A percentile compares a stretch with the other conserved stretches of the same genome.
Evolutionary conservation across 495 filamentous ascomycete species (phyloP).

Genomic region (Penicillium maclennaniae): DNA sequence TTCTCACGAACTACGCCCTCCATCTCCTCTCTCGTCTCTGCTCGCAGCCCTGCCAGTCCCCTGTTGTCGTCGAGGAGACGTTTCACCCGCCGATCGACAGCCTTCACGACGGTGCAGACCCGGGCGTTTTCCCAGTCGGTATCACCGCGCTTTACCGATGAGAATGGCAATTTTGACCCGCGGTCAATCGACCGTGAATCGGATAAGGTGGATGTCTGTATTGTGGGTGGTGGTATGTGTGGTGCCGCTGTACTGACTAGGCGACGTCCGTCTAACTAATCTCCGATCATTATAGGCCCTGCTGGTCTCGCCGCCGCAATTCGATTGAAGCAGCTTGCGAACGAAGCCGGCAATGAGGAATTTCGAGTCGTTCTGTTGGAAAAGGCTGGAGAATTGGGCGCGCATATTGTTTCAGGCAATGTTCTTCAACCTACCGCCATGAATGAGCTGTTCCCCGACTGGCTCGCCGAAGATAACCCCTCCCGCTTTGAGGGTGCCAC

Average conservation of each 20-base stretch:
- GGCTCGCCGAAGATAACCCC: conserved; percentile 82
- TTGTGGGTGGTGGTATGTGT: conserved; percentile 78
- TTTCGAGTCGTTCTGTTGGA: conserved; percentile 91
- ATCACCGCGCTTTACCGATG: conserved; percentile 45
- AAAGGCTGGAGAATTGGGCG: conserved; percentile 92
- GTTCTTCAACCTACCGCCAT: conserved; percentile 89
- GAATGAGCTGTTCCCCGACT: conserved; percentile 89
- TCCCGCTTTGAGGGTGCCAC: conserved; percentile 81
- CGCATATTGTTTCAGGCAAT: conserved; percentile 93
- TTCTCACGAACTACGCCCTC: conserved; percentile 28
- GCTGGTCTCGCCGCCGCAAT: conserved; percentile 92
- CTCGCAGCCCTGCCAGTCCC: conserved; percentile 20
- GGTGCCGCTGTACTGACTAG: conserved; percentile 1
- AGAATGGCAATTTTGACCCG: conserved; percentile 68
- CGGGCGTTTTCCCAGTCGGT: conserved; percentile 50
- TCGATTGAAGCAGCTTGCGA: conserved; percentile 90
- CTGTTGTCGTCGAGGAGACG: conserved; percentile 21
- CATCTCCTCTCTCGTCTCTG: conserved; percentile 20
- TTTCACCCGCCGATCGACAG: conserved; percentile 18
- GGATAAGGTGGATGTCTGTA: conserved; percentile 93
- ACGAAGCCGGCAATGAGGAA: conserved; percentile 91
- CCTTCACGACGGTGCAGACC: conserved; percentile 28
- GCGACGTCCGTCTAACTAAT: conserved; percentile 10
- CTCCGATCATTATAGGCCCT: conserved; percentile 53
- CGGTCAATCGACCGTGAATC: conserved; percentile 74